Evolutionary conservation across 352 stramenopile genomes (phyloP), one percentile per base, ranked within the genome.

Genomic region (Phytopythium vexans): DNA sequence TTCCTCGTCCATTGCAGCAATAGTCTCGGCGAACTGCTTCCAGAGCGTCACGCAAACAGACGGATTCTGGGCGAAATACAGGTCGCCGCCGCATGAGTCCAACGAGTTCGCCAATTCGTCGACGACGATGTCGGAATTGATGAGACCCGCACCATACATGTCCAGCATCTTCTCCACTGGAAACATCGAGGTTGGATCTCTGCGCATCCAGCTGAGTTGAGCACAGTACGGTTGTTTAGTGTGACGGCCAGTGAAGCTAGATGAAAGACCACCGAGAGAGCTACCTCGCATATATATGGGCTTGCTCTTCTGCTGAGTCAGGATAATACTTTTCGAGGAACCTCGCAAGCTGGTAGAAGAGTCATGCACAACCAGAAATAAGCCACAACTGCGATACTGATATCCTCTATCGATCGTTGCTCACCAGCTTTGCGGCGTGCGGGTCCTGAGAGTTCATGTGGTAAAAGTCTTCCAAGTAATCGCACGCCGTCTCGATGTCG

Each of bases 391-490:
- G 35, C 10, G 11, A 37, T 41, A 21, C 14, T 14, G 32, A 44
- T 6, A 41, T 2, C 9, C 31, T 39, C n/a, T 16, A 10, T 27
- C 15, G 37, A 16, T 35, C 46, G 21, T 27, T 66, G 39, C 63
- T n/a, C 75, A 93, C 83, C 83, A 94, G 86, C 63, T 70, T 69
- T 35, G 74, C 54, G 12, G 67, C 79, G 43, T 92, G 83, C 2
- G 82, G 81, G 49, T 92, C 70, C 3, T 62, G 40, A 21, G 67
- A 65, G 38, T 89, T 74, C 40, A 60, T 54, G 36, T 86, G 70
- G 54, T 85, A 89, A 33, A 85, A 90, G 21, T 82, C 62, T 44
- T 94, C 84, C 8, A 94, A 56, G 40, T 82, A 82, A 60, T 94
- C 81, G 14, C 74, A 89, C 4, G 81, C 84, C 35, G 62, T 57